These are phyloP conservation scores for Mycosphaerelloides madeirae DNA, from an alignment of 2,329 filamentous ascomycete species.

Conservation along the genomic window DNA sequence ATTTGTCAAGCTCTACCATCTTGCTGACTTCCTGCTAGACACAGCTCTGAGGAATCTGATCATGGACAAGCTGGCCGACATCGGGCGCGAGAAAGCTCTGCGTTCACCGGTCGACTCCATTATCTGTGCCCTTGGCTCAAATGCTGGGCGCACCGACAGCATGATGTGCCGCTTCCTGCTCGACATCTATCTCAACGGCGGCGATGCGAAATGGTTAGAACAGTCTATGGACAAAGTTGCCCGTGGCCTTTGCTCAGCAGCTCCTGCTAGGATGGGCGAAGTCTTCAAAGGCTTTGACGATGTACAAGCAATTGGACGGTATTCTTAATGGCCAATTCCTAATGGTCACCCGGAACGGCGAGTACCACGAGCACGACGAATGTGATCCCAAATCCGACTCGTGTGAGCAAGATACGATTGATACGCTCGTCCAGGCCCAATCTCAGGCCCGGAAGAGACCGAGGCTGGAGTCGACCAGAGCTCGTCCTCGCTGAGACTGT, in stretches of 20 bases:
- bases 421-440: background rate
- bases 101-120: background rate
- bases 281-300: background rate
- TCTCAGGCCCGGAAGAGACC: no score
- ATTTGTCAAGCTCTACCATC: slow-evolving; percentile 6
- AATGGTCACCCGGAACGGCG: background rate
- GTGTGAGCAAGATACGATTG: background rate
- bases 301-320: no score
- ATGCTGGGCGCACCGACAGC: background rate
- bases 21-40: slow-evolving; percentile 9
- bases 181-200: background rate
- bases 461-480: no score
- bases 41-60: slow-evolving; percentile 5
- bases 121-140: background rate
- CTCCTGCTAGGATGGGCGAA: slow-evolving; percentile 1
- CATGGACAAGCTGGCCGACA: slow-evolving; percentile 5
- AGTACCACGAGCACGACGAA: slow-evolving; percentile 1
- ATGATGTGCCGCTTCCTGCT: background rate
- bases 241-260: background rate
- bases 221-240: background rate
- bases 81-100: background rate
- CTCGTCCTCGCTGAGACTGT: no score
- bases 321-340: no score
- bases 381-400: background rate
- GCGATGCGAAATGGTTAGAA: background rate